A percentile compares a stretch with the other conserved stretches of the same genome.
Evolutionary conservation across 163 green algal genomes (phyloP).

Genomic region (Chlamydomonas reinhardtii): DNA sequence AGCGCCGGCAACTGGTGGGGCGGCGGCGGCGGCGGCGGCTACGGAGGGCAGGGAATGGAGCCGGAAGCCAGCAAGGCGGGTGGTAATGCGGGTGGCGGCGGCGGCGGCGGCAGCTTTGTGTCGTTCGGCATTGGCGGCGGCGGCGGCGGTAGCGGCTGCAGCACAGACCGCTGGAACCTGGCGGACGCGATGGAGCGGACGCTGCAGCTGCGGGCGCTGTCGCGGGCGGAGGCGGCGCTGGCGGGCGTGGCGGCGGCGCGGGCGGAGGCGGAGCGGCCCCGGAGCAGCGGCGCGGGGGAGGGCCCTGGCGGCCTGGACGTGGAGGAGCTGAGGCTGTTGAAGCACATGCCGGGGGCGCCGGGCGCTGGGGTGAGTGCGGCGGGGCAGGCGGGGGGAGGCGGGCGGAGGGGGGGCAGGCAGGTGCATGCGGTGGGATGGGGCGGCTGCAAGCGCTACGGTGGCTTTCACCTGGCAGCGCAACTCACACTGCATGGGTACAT

Average conservation of each 20-base stretch:
- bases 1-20: too few relatives aligned
- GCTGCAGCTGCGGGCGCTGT: conserved; percentile 16
- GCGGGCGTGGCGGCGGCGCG: neutral
- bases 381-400: neutral
- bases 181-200: conserved; percentile 27
- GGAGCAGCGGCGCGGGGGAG: neutral
- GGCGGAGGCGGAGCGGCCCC: conserved; percentile 1
- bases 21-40: too few relatives aligned
- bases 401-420: too few relatives aligned
- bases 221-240: conserved; percentile 21
- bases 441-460: too few relatives aligned
- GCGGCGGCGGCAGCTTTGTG: too few relatives aligned
- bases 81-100: too few relatives aligned
- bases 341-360: neutral
- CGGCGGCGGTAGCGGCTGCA: neutral
- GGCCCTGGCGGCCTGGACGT: neutral
- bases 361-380: neutral
- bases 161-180: conserved; percentile 11
- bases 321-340: conserved; percentile 39
- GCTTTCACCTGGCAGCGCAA: too few relatives aligned
- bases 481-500: too few relatives aligned
- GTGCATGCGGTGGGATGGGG: too few relatives aligned
- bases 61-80: too few relatives aligned
- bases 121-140: neutral
- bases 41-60: too few relatives aligned